Percentiles rank a stretch among this genome's conserved stretches.
These are phyloP conservation scores for Salvia miltiorrhiza DNA, from an alignment of 257 asterid genomes.

Conservation along the genomic window DNA sequence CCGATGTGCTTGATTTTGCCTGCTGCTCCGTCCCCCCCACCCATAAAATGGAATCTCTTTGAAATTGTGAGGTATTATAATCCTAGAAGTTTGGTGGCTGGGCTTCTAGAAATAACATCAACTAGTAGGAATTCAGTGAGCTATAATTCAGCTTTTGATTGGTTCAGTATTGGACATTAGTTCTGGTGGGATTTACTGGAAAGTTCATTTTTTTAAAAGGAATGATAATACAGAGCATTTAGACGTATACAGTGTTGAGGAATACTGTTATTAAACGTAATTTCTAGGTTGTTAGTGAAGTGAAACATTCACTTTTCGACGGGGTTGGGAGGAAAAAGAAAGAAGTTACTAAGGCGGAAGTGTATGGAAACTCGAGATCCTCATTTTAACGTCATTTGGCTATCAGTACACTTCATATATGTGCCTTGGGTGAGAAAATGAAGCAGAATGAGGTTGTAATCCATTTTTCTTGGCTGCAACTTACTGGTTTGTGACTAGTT, in stretches of 20 bases:
- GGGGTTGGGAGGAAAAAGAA: neutral
- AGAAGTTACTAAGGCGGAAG: neutral
- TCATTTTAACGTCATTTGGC: neutral
- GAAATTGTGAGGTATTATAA: neutral
- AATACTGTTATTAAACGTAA: neutral
- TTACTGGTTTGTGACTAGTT: neutral
- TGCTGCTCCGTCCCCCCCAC: neutral
- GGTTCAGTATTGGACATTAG: neutral
- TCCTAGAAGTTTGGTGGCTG: conserved; percentile 4
- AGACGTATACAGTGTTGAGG: neutral
- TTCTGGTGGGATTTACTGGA: neutral
- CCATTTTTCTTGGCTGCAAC: neutral
- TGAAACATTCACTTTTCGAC: neutral
- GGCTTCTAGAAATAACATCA: neutral
- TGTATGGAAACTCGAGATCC: neutral
- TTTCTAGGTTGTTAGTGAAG: neutral
- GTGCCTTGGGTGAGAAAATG: neutral
- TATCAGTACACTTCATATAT: neutral
- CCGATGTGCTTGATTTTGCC: neutral
- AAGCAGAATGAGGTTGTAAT: neutral
- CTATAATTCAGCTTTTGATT: neutral
- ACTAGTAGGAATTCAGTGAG: neutral
- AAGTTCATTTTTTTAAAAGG: neutral
- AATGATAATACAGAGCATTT: neutral
- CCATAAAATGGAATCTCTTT: neutral